Evolutionary conservation across 2,329 filamentous ascomycete genomes (phyloP), one percentile per base, ranked within the genome.

Genomic region (Fusarium sp.): DNA sequence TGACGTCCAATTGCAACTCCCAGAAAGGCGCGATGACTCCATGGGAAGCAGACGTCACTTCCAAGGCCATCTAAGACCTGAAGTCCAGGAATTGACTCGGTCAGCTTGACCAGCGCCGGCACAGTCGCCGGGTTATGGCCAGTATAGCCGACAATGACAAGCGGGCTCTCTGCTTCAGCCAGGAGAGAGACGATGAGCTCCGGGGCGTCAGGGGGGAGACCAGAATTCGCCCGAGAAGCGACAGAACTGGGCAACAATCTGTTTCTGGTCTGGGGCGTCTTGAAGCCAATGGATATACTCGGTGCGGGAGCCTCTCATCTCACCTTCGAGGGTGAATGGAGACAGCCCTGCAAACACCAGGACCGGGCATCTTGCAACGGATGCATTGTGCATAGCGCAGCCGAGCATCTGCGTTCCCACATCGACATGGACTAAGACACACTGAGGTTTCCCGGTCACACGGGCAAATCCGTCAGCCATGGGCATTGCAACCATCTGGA

Each of bases 251-350:
- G 89, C 85, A 6, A 97, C 86, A 69, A 97, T 95, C 78, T 90
- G 88, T 80, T 92, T 93, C 83, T 95, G 93, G 77, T 95, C 93
- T 0, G 92, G 93, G 8, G 94, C 92, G 81, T 95, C 92, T 79
- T 95, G 93, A 52, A 95, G 91, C 93, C 93, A 95, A 79, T 95
- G 93, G 72, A 94, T 95, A 81, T 93, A 95, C 82, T 95, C 93
- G 1, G 93, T 94, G 63, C 93, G 86, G 7, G 88, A 91, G 10
- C 93, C 93, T 4, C 91, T 87, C 83, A 92, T 89, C 82, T 95
- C 93, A 14, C 93, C 93, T 76, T 94, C 92, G 27, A 92, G 87
- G 0, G 93, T 95, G 79, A 91, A 93, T 0, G 93, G 93, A 13
- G 90, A 93, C 24, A 95, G 84, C 2, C 93, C 93, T 1, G 93